These are phyloP conservation scores for Fusarium udum DNA, from an alignment of 2,329 filamentous ascomycete genomes.

Conservation along the genomic window DNA sequence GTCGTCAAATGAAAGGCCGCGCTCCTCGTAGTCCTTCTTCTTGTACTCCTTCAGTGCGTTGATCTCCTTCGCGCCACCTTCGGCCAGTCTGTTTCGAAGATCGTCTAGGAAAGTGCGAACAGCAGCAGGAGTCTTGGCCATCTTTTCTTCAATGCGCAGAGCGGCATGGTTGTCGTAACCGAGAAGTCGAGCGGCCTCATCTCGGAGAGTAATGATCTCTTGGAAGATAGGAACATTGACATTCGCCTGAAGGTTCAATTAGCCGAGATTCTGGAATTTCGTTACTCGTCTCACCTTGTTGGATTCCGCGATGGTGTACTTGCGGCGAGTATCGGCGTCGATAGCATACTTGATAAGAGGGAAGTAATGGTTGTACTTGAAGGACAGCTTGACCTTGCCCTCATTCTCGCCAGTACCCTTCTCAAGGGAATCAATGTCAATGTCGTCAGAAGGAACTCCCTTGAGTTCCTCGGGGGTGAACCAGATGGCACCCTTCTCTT, in stretches of 20 bases:
- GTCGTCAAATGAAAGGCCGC: conserved; percentile 68
- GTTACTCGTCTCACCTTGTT: conserved; percentile 68
- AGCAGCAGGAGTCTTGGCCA: conserved; percentile 79
- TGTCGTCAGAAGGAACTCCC: conserved; percentile 77
- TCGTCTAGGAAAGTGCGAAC: conserved; percentile 79
- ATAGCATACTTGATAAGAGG: conserved; percentile 81
- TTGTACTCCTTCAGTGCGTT: conserved; percentile 77
- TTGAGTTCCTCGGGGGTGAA: conserved; percentile 77
- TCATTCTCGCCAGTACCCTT: conserved; percentile 78
- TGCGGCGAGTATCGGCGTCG: conserved; percentile 73
- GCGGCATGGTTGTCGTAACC: conserved; percentile 81
- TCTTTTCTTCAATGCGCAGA: conserved; percentile 82
- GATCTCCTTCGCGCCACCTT: conserved; percentile 76
- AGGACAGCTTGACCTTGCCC: conserved; percentile 77
- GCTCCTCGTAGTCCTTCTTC: conserved; percentile 71
- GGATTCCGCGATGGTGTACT: conserved; percentile 78
- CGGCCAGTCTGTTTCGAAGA: conserved; percentile 71
- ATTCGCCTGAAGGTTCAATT: conserved; percentile 59
- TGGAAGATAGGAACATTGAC: conserved; percentile 78
- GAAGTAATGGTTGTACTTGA: conserved; percentile 86
- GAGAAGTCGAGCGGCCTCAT: conserved; percentile 79
- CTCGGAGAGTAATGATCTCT: conserved; percentile 77
- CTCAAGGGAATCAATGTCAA: conserved; percentile 70
- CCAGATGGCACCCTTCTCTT: conserved; percentile 84
- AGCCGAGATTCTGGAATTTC: background rate